Evolutionary conservation across 2,329 filamentous ascomycete species (phyloP).

Genomic region (Fusarium nygamai): DNA sequence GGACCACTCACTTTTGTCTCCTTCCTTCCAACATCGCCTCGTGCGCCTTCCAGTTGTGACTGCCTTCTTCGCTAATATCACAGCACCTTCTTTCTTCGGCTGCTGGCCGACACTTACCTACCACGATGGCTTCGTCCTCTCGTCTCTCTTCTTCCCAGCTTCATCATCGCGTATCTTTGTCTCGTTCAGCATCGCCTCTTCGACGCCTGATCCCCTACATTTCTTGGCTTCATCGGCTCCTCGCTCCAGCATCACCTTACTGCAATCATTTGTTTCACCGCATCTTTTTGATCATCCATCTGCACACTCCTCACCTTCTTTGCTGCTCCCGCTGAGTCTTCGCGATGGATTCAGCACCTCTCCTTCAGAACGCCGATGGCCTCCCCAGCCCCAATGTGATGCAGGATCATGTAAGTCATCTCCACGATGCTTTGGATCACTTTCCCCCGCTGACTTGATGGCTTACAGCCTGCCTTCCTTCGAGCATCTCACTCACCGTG

Average conservation of each 20-base stretch:
- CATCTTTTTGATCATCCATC: background rate
- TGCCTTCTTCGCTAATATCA: background rate
- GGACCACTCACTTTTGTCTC: background rate
- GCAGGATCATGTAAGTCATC: slow-evolving; percentile 49
- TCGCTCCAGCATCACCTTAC: slow-evolving; percentile 11
- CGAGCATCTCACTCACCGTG: slow-evolving; percentile 64
- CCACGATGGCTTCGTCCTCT: background rate
- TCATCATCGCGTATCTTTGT: slow-evolving; percentile 10
- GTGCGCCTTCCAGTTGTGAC: background rate
- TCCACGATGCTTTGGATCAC: accelerated
- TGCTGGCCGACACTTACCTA: background rate
- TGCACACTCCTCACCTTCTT: background rate
- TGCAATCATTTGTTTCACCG: background rate
- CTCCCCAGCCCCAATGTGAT: slow-evolving; percentile 48
- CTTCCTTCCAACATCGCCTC: background rate
- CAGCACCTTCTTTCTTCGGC: background rate
- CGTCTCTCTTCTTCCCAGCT: slow-evolving; percentile 3
- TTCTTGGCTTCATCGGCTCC: slow-evolving; percentile 16
- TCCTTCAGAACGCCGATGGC: slow-evolving; percentile 45
- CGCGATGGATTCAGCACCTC: slow-evolving; percentile 49
- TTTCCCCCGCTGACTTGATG: slow-evolving; percentile 19
- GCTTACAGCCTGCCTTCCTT: slow-evolving; percentile 58
- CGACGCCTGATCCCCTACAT: slow-evolving; percentile 2
- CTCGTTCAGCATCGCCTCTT: slow-evolving; percentile 7
- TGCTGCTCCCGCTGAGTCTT: background rate